Evolutionary conservation across 129 eudicot genomes (phyloP).

Genomic region (Lonicera japonica): DNA sequence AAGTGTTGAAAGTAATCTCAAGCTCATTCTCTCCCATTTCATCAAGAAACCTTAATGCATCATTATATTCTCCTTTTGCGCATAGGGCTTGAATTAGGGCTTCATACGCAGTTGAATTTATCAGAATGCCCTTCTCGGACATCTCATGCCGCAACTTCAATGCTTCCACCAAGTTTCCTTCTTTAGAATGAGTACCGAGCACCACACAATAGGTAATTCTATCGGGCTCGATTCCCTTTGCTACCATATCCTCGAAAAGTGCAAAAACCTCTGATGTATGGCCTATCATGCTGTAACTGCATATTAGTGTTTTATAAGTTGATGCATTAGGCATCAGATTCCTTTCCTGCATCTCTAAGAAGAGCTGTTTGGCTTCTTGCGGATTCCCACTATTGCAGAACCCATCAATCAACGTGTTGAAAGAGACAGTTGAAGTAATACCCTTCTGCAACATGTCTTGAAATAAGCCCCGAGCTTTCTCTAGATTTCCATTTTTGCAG

Average conservation of each 20-base stretch:
- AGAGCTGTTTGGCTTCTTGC: conserved; percentile 15
- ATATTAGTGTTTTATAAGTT: neutral
- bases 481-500: conserved; percentile 19
- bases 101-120: neutral
- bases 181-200: neutral
- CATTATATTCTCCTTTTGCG: neutral
- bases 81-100: conserved; percentile 1
- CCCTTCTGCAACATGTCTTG: conserved; percentile 21
- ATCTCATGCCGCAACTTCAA: neutral
- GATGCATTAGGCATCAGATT: neutral
- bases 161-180: conserved; percentile 1
- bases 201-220: neutral
- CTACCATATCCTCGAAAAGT: neutral
- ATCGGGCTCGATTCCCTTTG: neutral
- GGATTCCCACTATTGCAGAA: conserved; percentile 21
- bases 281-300: neutral
- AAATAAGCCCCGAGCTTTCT: conserved; percentile 24
- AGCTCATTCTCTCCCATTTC: neutral
- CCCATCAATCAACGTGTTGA: conserved; percentile 7
- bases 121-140: neutral
- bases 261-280: neutral
- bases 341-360: conserved; percentile 8
- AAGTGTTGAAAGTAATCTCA: neutral
- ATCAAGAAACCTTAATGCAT: neutral
- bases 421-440: conserved; percentile 5